Evolutionary conservation across 257 asterid genomes (phyloP).

Genomic region (Rehmannia glutinosa): DNA sequence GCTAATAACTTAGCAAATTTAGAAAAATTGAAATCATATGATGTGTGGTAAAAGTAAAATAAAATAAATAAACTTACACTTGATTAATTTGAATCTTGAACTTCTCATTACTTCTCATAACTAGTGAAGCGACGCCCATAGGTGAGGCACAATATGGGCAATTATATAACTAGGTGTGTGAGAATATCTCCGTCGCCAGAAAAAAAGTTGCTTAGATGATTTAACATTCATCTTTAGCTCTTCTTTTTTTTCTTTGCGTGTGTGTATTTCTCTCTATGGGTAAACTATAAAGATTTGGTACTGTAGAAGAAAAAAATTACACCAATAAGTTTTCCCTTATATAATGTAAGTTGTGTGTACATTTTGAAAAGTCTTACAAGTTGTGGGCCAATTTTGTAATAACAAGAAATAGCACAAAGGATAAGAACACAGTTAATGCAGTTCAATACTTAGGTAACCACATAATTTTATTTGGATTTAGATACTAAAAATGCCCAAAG

Average conservation of each 20-base stretch:
- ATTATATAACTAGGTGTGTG: no score
- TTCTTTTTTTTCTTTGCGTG: neutral
- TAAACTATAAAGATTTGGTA: no score
- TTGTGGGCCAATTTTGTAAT: constrained; percentile 14
- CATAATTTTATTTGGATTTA: constrained; percentile 2
- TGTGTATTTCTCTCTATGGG: no score
- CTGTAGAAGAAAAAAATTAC: neutral
- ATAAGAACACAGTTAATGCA: constrained; percentile 27
- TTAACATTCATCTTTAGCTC: neutral
- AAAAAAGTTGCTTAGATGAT: neutral
- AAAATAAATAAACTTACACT: no score
- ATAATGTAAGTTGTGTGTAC: constrained; percentile 11
- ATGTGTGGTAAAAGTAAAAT: no score
- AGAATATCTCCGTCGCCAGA: no score
- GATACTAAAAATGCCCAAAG: constrained; percentile 16
- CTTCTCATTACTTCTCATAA: no score
- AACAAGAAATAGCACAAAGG: constrained; percentile 7
- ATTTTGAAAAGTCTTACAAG: neutral
- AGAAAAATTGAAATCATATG: no score
- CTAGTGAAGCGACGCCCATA: no score
- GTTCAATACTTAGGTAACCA: constrained; percentile 15
- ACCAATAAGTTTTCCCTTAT: constrained; percentile 2
- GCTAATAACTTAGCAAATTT: no score
- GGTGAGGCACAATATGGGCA: no score
- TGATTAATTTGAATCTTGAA: no score